phyloP scores from a whole-genome alignment of 139 green algal genomes.

The Tetraselmis chui region DNA sequence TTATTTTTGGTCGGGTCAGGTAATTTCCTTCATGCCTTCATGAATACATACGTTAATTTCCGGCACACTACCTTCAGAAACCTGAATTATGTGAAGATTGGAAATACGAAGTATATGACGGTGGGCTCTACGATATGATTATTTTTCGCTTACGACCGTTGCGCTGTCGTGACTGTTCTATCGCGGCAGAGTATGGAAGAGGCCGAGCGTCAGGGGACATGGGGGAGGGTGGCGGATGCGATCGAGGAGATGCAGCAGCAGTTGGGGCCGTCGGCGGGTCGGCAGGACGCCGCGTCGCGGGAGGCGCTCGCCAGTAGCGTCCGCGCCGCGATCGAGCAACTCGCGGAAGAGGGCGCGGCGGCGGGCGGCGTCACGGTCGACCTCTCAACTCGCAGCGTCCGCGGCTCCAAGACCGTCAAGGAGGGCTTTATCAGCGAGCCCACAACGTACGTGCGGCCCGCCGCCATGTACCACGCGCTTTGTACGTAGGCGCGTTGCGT shows the following conservation, averaged over 20 bases:
- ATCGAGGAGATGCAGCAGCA: neutral
- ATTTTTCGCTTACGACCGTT: no score
- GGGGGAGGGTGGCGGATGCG: neutral
- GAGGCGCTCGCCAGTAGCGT: neutral
- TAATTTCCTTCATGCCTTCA: no score
- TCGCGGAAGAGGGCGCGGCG: neutral
- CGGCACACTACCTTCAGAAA: no score
- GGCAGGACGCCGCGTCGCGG: neutral
- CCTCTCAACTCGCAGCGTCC: neutral
- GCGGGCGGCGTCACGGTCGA: neutral
- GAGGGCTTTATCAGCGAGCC: neutral
- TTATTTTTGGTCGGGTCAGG: no score
- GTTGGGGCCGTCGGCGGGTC: neutral
- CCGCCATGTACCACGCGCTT: no score
- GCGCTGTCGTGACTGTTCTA: no score
- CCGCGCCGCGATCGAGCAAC: neutral
- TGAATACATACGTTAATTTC: no score
- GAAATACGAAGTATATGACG: no score
- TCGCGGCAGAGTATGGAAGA: conserved; percentile 1
- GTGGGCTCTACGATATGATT: no score
- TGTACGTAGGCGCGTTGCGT: no score
- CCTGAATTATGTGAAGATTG: no score
- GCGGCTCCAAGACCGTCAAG: neutral
- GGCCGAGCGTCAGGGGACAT: neutral
- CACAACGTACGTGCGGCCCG: neutral